A percentile compares a stretch with the other conserved stretches of the same genome.
phyloP scores from a whole-genome alignment of 306 rosid species.

The Prunus persica region DNA sequence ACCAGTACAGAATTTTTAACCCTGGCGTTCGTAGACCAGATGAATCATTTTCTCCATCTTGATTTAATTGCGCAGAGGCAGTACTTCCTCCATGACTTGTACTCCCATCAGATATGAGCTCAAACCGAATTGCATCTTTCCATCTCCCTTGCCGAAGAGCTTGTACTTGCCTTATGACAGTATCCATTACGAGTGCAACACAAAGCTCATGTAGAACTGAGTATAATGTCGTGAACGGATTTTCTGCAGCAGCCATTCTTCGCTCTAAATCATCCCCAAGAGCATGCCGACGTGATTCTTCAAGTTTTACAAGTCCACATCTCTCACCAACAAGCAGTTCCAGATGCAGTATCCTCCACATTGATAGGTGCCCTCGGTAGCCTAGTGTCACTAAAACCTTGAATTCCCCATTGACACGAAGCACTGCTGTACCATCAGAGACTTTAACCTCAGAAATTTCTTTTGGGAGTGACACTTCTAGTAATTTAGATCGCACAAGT shows the following conservation, averaged over 20 bases:
- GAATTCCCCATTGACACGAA: conserved; percentile 87
- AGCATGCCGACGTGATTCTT: conserved; percentile 50
- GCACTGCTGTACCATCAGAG: conserved; percentile 74
- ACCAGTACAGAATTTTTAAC: conserved; percentile 83
- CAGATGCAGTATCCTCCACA: conserved; percentile 98
- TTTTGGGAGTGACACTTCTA: conserved; percentile 73
- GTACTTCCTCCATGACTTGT: conserved; percentile 61
- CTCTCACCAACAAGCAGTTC: conserved; percentile 97
- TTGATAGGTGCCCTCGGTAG: conserved; percentile 85
- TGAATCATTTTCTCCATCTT: conserved; percentile 80
- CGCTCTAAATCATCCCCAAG: conserved; percentile 97
- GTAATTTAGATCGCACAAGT: conserved; percentile 85
- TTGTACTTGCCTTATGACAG: conserved; percentile 85
- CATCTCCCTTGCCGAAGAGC: conserved; percentile 91
- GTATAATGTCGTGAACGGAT: conserved; percentile 74
- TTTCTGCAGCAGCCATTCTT: conserved; percentile 90
- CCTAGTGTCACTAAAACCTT: conserved; percentile 88
- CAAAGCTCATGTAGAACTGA: conserved; percentile 89
- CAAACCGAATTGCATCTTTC: conserved; percentile 95
- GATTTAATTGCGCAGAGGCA: conserved; percentile 59
- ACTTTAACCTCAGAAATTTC: conserved; percentile 75
- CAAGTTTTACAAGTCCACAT: conserved; percentile 64
- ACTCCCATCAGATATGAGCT: conserved; percentile 70
- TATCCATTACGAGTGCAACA: conserved; percentile 89
- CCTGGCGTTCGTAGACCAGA: conserved; percentile 86